These are phyloP conservation scores for Schizochytrium sp. DNA, from an alignment of 108 stramenopile species.

Conservation along the genomic window DNA sequence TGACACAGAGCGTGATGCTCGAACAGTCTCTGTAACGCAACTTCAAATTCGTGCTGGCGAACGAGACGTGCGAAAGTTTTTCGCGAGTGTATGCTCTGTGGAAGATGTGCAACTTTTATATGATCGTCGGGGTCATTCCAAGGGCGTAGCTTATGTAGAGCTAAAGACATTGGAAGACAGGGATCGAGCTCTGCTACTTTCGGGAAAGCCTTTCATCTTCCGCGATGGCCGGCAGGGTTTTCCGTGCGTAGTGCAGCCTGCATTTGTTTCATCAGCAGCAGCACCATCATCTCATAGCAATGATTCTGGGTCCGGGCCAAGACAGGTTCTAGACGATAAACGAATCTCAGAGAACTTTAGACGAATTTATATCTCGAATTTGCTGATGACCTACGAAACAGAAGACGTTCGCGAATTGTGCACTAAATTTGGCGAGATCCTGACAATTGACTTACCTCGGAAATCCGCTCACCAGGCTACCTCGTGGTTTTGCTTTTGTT, in stretches of 20 bases:
- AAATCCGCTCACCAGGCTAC: neutral
- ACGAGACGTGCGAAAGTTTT: conserved; percentile 36
- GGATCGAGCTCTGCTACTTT: neutral
- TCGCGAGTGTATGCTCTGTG: neutral
- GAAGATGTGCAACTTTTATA: neutral
- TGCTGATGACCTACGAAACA: neutral
- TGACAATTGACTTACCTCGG: neutral
- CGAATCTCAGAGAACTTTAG: neutral
- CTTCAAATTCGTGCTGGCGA: neutral
- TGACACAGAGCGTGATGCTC: neutral
- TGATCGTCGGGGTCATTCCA: conserved; percentile 7
- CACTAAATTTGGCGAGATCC: neutral
- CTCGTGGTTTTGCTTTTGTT: conserved; percentile 4
- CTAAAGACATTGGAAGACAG: neutral
- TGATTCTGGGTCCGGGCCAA: neutral
- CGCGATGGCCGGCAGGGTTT: neutral
- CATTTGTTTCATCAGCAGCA: neutral
- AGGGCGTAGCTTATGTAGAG: conserved; percentile 23
- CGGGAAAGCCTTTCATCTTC: conserved; percentile 21
- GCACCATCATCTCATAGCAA: neutral
- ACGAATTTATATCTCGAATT: conserved; percentile 4
- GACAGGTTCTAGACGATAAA: neutral
- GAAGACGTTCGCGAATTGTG: neutral
- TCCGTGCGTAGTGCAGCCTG: neutral
- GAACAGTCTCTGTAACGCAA: conserved; percentile 20